A percentile compares a stretch with the other conserved stretches of the same genome.
Evolutionary conservation across 1,284 basidiomycete genomes (phyloP).

Genomic region (Irpex sp.): DNA sequence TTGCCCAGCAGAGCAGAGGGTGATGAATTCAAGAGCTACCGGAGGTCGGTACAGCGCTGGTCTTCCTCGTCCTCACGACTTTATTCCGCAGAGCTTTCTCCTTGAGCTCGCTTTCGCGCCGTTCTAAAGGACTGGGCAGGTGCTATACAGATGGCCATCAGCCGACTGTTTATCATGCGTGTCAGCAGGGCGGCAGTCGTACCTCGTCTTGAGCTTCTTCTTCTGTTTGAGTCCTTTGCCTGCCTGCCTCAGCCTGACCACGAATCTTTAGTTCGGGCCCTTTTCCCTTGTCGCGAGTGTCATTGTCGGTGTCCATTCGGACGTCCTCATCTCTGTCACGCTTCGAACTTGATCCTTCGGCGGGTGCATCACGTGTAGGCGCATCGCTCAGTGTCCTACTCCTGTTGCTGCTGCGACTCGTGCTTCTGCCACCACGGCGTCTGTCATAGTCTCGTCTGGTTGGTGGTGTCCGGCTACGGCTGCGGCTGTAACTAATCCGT

Average conservation of each 20-base stretch:
- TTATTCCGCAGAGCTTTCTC: conserved; percentile 78
- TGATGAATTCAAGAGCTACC: conserved; percentile 1
- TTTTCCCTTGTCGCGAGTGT: conserved; percentile 14
- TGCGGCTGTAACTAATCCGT: conserved; percentile 22
- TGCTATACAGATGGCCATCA: background rate
- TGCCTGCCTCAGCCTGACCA: conserved; percentile 58
- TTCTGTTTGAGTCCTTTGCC: conserved; percentile 42
- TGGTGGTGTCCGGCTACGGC: conserved; percentile 31
- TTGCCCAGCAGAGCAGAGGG: conserved; percentile 5
- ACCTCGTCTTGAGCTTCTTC: conserved; percentile 22
- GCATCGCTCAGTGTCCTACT: conserved; percentile 20
- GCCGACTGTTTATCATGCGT: background rate
- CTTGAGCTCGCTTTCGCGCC: conserved; percentile 70
- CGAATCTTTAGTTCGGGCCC: conserved; percentile 64
- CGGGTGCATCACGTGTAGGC: conserved; percentile 3
- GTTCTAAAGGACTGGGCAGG: conserved; percentile 35
- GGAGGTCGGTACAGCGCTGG: background rate
- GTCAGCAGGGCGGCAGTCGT: background rate
- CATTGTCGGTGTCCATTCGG: conserved; percentile 45
- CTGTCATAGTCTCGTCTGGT: conserved; percentile 24
- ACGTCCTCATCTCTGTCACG: conserved; percentile 20
- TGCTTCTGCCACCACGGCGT: conserved; percentile 14
- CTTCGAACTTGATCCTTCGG: conserved; percentile 1
- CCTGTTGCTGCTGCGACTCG: conserved; percentile 19
- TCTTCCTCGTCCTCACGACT: conserved; percentile 67